These are phyloP conservation scores for Fusarium pseudograminearum DNA, from an alignment of 2,329 filamentous ascomycete species.

Conservation along the genomic window DNA sequence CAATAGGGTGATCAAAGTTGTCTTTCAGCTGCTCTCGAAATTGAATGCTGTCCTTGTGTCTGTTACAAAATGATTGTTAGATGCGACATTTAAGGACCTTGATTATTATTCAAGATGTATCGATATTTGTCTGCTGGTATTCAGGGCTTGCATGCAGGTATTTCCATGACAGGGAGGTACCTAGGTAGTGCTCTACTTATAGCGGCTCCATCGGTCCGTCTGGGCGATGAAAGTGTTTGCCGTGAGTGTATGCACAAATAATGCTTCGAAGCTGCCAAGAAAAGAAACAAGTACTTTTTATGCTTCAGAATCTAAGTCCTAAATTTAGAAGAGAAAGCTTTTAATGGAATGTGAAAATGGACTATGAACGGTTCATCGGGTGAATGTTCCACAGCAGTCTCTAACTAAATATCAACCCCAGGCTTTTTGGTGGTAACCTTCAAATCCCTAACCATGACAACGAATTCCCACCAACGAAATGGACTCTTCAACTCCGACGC, in stretches of 20 bases:
- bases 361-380: not conserved
- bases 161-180: not conserved
- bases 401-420: not conserved
- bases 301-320: not conserved
- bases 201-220: not conserved
- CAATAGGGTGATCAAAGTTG: not conserved
- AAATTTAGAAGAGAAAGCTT: not conserved
- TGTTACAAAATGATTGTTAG: not conserved
- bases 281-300: not conserved
- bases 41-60: constrained; percentile 1
- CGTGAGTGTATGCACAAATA: not conserved
- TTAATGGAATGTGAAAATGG: not conserved
- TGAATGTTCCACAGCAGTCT: constrained; percentile 21
- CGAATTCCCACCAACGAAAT: constrained; percentile 38
- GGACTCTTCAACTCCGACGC: constrained; percentile 52
- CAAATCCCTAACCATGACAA: constrained; percentile 13
- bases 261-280: not conserved
- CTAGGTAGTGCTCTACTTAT: not conserved
- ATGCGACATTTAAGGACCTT: not conserved
- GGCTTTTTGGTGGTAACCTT: not conserved
- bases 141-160: not conserved
- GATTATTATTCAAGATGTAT: not conserved
- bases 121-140: not conserved
- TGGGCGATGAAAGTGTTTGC: not conserved
- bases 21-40: not conserved